These are phyloP conservation scores for Cryptosporidium ubiquitum DNA, from an alignment of 169 alveolate species.

Conservation along the genomic window DNA sequence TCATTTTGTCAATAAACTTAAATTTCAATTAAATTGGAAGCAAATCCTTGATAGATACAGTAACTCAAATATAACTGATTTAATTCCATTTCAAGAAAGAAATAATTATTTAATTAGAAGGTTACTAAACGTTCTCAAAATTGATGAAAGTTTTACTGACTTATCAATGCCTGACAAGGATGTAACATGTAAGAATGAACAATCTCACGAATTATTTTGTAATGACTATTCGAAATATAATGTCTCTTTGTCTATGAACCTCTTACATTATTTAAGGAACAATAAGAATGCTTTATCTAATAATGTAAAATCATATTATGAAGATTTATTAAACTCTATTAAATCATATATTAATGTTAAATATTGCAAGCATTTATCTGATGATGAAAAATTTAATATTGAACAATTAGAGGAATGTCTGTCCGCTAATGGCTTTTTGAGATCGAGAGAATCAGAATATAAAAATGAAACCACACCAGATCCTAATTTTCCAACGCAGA, in stretches of 20 bases:
- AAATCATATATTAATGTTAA: slow-evolving; percentile 4
- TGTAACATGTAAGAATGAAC: not conserved
- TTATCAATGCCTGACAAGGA: not conserved
- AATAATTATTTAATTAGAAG: not conserved
- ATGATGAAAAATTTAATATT: not conserved
- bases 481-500: not conserved
- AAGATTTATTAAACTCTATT: not conserved
- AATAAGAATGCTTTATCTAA: not conserved
- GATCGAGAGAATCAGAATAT: not conserved
- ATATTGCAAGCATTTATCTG: slow-evolving; percentile 17
- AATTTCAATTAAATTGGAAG: slow-evolving; percentile 26
- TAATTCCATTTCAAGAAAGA: not conserved
- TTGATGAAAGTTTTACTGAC: not conserved
- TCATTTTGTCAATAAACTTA: not conserved
- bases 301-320: slow-evolving; percentile 10
- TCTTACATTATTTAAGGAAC: slow-evolving; percentile 34
- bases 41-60: slow-evolving; percentile 2
- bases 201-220: not conserved
- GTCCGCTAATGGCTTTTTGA: not conserved
- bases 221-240: slow-evolving; percentile 23
- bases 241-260: slow-evolving; percentile 8
- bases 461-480: not conserved
- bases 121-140: not conserved
- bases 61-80: not conserved
- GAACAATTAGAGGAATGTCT: not conserved